Base-by-base conservation (phyloP, 805 yeast genomes). In the Teunomyces lycoperdinae region DNA sequence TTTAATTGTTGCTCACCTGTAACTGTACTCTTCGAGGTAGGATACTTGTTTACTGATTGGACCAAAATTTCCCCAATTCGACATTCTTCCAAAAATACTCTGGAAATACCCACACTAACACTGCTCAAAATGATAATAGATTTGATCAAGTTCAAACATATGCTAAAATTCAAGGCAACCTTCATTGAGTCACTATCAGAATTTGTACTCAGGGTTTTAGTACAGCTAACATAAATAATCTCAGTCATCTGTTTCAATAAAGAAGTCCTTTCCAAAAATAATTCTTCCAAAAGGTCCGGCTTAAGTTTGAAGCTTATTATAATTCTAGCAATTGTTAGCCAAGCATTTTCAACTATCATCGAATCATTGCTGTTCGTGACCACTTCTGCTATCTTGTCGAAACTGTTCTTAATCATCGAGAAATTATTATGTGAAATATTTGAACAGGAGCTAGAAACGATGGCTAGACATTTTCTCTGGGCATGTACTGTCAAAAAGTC, bases 401-500 rank as follows among this genome's bases (percentile, higher is more conserved):
- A 80, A 1, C 84, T 77, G 34, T 78, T 83, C 46, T 76, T 70
- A 7, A 88, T 68, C 42, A 71, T 68, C 3, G 66, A 66, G 43
- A 81, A 77, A 52, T 79, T 77, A 0, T 68, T 58, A 2, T 53
- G 48, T 8, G 73, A 70, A 2, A 85, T 71, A 35, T 69, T 68
- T 8, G 76, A 70, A 53, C 89, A 81, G 3, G 91, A 73, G 56
- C 85, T 84, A 3, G 94, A 85, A 13, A 86, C 85, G 32, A 87
- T 85, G 0, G 74, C 68, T 31, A 90, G 67, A 11, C 95, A 89
- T 53, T 89, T 86, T 46, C 95, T 72, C 64, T 92, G 98, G 0
- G 96, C 87, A 67, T 89, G 96, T 16, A 83, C 77, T 1, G 97
- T 87, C 63, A 92, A 86, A 60, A 92, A 92, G 62, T 94, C 98